Percentiles rank a stretch among this genome's conserved stretches.
These are phyloP conservation scores for Ceratocystis papillata DNA, from an alignment of 2,329 filamentous ascomycete genomes.

Conservation along the genomic window DNA sequence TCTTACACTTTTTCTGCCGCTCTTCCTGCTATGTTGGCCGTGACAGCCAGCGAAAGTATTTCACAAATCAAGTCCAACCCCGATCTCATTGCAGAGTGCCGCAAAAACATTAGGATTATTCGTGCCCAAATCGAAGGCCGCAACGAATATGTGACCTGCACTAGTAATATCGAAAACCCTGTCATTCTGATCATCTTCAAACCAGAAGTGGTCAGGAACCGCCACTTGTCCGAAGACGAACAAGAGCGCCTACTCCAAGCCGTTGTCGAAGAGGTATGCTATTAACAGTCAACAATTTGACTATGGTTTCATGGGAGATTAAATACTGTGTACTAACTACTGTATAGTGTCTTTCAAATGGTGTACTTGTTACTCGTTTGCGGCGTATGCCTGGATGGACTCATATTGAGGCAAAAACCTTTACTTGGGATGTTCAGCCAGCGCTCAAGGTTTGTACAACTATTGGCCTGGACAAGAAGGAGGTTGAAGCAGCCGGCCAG, in stretches of 20 bases:
- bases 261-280: conserved; percentile 82
- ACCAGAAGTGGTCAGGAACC: conserved; percentile 63
- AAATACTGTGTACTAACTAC: neutral
- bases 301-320: neutral
- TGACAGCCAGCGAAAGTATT: conserved; percentile 88
- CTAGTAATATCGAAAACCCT: conserved; percentile 73
- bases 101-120: conserved; percentile 81
- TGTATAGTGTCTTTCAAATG: conserved; percentile 65
- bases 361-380: conserved; percentile 76
- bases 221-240: conserved; percentile 58
- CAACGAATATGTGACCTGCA: conserved; percentile 83
- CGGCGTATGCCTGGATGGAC: conserved; percentile 62
- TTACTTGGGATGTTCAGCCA: conserved; percentile 59
- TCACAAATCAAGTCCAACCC: conserved; percentile 77
- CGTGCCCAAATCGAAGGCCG: conserved; percentile 78
- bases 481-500: conserved; percentile 86
- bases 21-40: conserved; percentile 82
- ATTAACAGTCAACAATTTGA: neutral
- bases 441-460: conserved; percentile 88
- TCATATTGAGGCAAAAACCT: conserved; percentile 56
- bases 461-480: conserved; percentile 78
- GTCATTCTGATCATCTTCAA: conserved; percentile 76
- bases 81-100: conserved; percentile 63
- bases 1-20: conserved; percentile 95
- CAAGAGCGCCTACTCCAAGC: conserved; percentile 81